Conservation (phyloP, 371 early-diverging fungal genomes). For the Smittium culicis region DNA sequence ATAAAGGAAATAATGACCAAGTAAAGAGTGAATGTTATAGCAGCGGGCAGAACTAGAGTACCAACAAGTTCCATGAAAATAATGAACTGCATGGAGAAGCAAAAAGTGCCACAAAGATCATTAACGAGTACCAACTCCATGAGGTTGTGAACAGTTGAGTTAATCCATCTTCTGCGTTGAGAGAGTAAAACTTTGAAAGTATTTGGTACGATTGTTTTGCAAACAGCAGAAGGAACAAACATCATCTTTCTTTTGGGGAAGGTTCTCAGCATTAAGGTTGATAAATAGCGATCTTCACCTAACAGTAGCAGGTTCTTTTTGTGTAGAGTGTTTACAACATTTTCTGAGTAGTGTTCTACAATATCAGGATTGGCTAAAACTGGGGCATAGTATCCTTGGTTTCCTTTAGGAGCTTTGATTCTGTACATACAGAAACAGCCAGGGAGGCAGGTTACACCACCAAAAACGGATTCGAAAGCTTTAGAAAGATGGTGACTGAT, state of each 20-base stretch:
- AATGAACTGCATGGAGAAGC: constrained; percentile 95
- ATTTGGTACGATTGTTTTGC: constrained; percentile 93
- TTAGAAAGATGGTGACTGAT: constrained; percentile 95
- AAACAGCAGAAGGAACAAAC: constrained; percentile 91
- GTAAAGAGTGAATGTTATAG: constrained; percentile 66
- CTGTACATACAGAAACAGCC: constrained; percentile 96
- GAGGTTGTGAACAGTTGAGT: constrained; percentile 91
- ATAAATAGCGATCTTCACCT: constrained; percentile 82
- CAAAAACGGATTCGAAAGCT: constrained; percentile 98
- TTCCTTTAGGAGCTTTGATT: constrained; percentile 62
- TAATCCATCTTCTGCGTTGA: constrained; percentile 95
- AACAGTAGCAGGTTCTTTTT: constrained; percentile 74
- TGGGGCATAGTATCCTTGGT: constrained; percentile 65
- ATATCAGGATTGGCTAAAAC: constrained; percentile 82
- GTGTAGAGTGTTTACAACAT: constrained; percentile 92
- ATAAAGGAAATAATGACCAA: constrained; percentile 53
- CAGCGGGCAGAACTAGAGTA: constrained; percentile 84
- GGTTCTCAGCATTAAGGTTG: constrained; percentile 95
- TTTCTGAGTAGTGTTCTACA: constrained; percentile 86
- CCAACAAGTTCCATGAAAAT: constrained; percentile 89
- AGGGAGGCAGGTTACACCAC: constrained; percentile 85
- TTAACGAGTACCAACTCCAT: constrained; percentile 76
- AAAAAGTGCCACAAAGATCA: constrained; percentile 90
- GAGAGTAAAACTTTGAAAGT: constrained; percentile 86
- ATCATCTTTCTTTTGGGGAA: constrained; percentile 95